phyloP scores from a whole-genome alignment of 2,329 filamentous ascomycete species.

The Rutstroemia sydowiana region DNA sequence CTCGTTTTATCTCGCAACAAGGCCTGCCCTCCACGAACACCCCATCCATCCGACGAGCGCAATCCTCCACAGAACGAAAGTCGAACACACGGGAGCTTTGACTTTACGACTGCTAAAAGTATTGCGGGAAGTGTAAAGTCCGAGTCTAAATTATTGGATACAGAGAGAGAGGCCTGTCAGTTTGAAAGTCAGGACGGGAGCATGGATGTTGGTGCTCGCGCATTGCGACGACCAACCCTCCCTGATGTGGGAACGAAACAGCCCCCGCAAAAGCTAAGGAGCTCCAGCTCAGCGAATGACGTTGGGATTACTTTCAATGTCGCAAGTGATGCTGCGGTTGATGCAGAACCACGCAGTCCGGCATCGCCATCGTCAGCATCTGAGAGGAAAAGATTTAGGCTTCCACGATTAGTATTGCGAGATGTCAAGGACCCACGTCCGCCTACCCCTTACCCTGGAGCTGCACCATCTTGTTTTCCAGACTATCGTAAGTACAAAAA shows the following conservation, averaged over 20 bases:
- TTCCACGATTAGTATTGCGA: slow-evolving; percentile 21
- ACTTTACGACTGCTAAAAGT: slow-evolving; percentile 7
- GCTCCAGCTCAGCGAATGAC: slow-evolving; percentile 15
- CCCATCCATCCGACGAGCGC: slow-evolving; percentile 22
- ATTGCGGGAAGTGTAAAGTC: slow-evolving; percentile 15
- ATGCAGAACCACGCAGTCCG: background rate
- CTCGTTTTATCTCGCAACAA: slow-evolving; percentile 23
- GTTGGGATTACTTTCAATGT: background rate
- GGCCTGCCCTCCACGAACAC: slow-evolving; percentile 21
- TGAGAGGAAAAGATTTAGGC: slow-evolving; percentile 16
- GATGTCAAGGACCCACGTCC: slow-evolving; percentile 14
- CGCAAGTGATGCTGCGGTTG: background rate
- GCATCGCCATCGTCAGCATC: background rate
- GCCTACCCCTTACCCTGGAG: background rate
- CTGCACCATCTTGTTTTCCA: slow-evolving; percentile 4
- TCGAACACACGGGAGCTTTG: slow-evolving; percentile 13
- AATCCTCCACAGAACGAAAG: slow-evolving; percentile 5
- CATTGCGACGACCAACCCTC: slow-evolving; percentile 3
- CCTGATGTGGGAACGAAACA: background rate
- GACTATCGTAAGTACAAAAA: background rate
- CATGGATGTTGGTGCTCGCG: slow-evolving; percentile 9
- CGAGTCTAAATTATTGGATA: slow-evolving; percentile 13
- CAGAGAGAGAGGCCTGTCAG: slow-evolving; percentile 3
- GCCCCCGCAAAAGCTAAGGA: slow-evolving; percentile 8
- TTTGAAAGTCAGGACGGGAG: slow-evolving; percentile 3